phyloP scores from a whole-genome alignment of 129 eudicot genomes.

The Artemisia annua region DNA sequence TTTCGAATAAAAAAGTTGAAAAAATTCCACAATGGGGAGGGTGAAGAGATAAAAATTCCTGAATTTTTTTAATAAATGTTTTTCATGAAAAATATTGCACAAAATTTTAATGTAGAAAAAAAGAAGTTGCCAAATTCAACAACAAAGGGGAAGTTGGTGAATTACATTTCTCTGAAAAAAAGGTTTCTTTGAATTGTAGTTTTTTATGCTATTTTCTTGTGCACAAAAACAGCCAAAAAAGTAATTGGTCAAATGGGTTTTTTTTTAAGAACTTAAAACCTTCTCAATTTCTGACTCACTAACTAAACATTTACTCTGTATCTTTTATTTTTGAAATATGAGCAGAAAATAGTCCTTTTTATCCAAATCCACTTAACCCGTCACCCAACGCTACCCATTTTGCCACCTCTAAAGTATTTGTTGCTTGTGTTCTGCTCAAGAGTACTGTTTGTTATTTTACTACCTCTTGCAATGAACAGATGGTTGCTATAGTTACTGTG shows the following conservation, averaged over 20 bases:
- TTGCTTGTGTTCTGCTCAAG: conserved; percentile 25
- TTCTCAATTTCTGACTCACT: background rate
- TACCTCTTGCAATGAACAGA: conserved; percentile 36
- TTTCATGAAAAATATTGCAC: no score
- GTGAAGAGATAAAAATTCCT: no score
- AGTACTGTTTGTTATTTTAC: conserved; percentile 9
- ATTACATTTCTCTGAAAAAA: no score
- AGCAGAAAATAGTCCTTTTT: background rate
- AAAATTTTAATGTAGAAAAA: no score
- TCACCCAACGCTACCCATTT: background rate
- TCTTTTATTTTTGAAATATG: no score
- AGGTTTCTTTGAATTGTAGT: no score
- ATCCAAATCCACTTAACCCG: background rate
- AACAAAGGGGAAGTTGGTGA: no score
- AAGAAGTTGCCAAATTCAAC: no score
- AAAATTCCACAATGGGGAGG: no score
- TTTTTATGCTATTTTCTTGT: background rate
- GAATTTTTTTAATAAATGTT: no score
- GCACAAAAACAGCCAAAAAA: background rate
- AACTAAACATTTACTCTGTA: background rate
- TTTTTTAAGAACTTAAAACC: background rate
- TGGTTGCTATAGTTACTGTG: conserved; percentile 87
- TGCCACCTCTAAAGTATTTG: background rate
- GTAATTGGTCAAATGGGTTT: background rate
- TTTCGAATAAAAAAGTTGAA: no score